These are phyloP conservation scores for Hanseniaspora gamundiae DNA, from an alignment of 1,139 yeast species.

Conservation along the genomic window DNA sequence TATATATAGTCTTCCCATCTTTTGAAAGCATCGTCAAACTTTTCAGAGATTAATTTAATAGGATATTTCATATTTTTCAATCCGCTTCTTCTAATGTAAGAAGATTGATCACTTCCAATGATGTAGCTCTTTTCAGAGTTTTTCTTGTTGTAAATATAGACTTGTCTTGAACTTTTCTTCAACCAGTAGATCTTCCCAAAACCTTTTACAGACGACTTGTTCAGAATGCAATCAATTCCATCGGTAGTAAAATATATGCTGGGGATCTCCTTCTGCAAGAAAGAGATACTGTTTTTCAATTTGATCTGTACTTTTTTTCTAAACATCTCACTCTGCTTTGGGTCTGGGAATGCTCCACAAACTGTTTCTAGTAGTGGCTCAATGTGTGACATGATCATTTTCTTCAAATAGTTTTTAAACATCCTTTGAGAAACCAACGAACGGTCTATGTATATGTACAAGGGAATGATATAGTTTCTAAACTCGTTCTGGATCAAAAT, in stretches of 20 bases:
- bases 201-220: constrained; percentile 19
- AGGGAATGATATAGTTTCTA: constrained; percentile 13
- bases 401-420: constrained; percentile 12
- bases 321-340: constrained; percentile 12
- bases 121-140: constrained; percentile 16
- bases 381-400: constrained; percentile 13
- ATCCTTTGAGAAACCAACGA: constrained; percentile 12
- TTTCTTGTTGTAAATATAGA: constrained; percentile 14
- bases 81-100: constrained; percentile 17
- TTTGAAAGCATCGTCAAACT: constrained; percentile 17
- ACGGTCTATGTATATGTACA: constrained; percentile 16
- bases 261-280: constrained; percentile 14
- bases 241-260: constrained; percentile 14
- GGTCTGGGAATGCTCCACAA: constrained; percentile 11
- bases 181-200: constrained; percentile 23
- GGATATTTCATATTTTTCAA: constrained; percentile 19
- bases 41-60: constrained; percentile 13
- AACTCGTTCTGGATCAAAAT: constrained; percentile 14
- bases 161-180: constrained; percentile 15
- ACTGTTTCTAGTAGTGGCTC: constrained; percentile 16
- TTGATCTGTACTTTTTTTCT: constrained; percentile 11
- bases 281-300: constrained; percentile 9
- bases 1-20: constrained; percentile 17
- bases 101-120: constrained; percentile 10
- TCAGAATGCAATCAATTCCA: constrained; percentile 17